Evolutionary conservation across 176 grass and related monocot species (phyloP).

Genomic region (Carex littledalei): DNA sequence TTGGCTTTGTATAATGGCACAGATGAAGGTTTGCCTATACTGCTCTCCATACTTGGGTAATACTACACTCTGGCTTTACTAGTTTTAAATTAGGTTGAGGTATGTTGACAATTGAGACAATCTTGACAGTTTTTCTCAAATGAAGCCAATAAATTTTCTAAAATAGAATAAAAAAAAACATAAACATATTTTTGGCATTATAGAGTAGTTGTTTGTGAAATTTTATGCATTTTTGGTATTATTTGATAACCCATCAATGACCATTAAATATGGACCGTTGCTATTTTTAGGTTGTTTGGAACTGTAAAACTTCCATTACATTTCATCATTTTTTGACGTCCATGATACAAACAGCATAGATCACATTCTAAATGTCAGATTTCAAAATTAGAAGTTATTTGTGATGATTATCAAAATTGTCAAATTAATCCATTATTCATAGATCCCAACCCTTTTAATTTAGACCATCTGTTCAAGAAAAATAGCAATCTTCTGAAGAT

Average conservation of each 20-base stretch:
- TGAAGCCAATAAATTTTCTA: background rate
- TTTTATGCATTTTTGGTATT: background rate
- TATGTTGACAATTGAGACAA: background rate
- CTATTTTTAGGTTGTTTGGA: background rate
- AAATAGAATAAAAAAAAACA: background rate
- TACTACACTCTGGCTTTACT: background rate
- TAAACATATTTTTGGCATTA: background rate
- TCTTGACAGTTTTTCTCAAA: background rate
- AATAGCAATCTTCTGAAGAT: background rate
- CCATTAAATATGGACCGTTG: background rate
- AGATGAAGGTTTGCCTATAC: conserved; percentile 52
- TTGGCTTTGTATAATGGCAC: conserved; percentile 74
- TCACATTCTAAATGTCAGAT: background rate
- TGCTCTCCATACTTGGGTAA: conserved; percentile 83
- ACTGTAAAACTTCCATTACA: background rate
- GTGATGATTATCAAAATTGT: background rate
- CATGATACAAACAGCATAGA: background rate
- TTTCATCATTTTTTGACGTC: background rate
- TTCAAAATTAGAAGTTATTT: background rate
- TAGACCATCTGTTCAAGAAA: background rate
- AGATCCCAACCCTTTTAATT: background rate
- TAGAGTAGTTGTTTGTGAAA: background rate
- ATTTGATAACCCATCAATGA: background rate
- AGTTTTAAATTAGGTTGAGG: background rate
- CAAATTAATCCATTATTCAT: background rate